Conservation (phyloP, 768 basidiomycete species). For the Atractiella rhizophila region DNA sequence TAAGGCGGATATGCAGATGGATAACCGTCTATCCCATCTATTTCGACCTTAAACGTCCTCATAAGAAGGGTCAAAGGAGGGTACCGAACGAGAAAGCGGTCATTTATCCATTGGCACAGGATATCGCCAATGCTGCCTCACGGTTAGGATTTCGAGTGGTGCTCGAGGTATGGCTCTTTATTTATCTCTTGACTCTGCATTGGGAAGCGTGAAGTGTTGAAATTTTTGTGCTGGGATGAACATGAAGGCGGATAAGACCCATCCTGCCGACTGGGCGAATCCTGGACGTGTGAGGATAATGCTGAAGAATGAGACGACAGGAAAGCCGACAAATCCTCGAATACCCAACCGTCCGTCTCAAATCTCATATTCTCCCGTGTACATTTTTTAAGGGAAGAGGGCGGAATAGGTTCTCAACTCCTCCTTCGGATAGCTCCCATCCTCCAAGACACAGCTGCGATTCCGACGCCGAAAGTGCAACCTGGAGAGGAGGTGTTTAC, state of each 20-base stretch:
- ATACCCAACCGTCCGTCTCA: slow-evolving; percentile 23
- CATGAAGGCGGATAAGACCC: slow-evolving; percentile 39
- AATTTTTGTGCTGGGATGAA: neutral
- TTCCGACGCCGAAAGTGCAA: too few relatives aligned
- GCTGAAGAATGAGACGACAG: slow-evolving; percentile 17
- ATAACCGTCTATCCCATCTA: slow-evolving; percentile 97
- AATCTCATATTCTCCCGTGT: too few relatives aligned
- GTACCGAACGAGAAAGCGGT: slow-evolving; percentile 51
- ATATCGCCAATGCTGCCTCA: slow-evolving; percentile 62
- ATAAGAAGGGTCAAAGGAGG: slow-evolving; percentile 55
- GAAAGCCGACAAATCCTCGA: slow-evolving; percentile 19
- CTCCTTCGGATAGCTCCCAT: too few relatives aligned
- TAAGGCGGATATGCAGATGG: too few relatives aligned
- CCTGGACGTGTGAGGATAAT: slow-evolving; percentile 82
- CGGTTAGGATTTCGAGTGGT: slow-evolving; percentile 52
- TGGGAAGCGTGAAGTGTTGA: neutral
- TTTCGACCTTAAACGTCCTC: slow-evolving; percentile 78
- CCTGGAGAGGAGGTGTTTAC: too few relatives aligned
- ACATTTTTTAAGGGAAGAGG: too few relatives aligned
- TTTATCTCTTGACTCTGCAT: neutral
- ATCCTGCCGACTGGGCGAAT: slow-evolving; percentile 95
- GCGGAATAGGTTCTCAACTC: too few relatives aligned
- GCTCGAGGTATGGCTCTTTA: slow-evolving; percentile 38
- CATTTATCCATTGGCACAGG: slow-evolving; percentile 88
- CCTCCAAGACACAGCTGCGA: too few relatives aligned